A percentile compares a stretch with the other conserved stretches of the same genome.
phyloP scores from a whole-genome alignment of 306 rosid genomes.

The Bauhinia variegata region DNA sequence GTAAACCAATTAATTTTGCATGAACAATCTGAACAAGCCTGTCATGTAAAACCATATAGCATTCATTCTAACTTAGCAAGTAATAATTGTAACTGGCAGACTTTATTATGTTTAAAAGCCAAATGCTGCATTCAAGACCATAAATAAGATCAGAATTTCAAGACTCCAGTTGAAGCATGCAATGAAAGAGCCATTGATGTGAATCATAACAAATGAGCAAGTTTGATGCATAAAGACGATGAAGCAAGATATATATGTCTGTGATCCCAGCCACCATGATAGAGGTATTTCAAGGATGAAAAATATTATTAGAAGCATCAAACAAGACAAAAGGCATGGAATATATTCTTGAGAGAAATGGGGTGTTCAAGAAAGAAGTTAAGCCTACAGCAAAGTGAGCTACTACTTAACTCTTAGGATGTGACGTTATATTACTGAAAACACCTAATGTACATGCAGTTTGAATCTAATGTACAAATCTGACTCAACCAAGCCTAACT shows the following conservation, averaged over 20 bases:
- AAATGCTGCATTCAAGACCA: slow-evolving; percentile 10
- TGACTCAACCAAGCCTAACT: neutral
- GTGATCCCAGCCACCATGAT: slow-evolving; percentile 12
- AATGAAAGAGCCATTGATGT: slow-evolving; percentile 7
- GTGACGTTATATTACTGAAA: neutral
- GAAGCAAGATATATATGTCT: neutral
- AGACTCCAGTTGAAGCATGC: slow-evolving; percentile 17
- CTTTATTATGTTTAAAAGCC: slow-evolving; percentile 27
- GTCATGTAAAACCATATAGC: neutral
- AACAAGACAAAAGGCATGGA: slow-evolving; percentile 23
- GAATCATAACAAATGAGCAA: slow-evolving; percentile 1
- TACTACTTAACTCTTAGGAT: neutral
- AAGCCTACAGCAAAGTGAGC: neutral
- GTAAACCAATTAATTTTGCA: slow-evolving; percentile 8
- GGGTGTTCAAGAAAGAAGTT: neutral
- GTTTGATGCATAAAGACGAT: slow-evolving; percentile 10
- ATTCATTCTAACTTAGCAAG: slow-evolving; percentile 1
- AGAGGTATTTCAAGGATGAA: neutral
- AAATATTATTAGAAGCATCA: neutral
- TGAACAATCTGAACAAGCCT: slow-evolving; percentile 10
- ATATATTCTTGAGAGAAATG: slow-evolving; percentile 9
- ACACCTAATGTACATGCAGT: neutral
- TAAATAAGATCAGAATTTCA: slow-evolving; percentile 17
- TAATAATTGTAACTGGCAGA: slow-evolving; percentile 25
- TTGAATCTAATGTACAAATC: neutral